These are phyloP conservation scores for Endotrypanum monterogeii DNA, from an alignment of 208 protist species.

Conservation along the genomic window DNA sequence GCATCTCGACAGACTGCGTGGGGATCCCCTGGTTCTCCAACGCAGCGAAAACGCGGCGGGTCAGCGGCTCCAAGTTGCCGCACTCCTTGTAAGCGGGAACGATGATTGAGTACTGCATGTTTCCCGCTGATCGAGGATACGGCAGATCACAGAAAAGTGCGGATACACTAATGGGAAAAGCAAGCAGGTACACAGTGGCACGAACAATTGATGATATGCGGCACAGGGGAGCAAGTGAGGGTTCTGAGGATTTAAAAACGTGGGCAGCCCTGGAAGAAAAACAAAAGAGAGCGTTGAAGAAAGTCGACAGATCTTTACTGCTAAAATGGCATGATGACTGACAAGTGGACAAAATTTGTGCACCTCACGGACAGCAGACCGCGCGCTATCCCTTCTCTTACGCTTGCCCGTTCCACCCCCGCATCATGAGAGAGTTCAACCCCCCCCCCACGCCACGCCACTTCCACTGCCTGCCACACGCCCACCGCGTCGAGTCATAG, in stretches of 20 bases:
- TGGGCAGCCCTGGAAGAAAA: too few relatives aligned
- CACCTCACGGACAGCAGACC: background rate
- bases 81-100: slow-evolving; percentile 89
- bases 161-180: too few relatives aligned
- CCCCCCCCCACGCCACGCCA: background rate
- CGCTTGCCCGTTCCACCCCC: background rate
- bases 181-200: background rate
- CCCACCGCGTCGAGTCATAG: background rate
- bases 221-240: background rate
- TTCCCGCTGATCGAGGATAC: background rate
- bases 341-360: background rate
- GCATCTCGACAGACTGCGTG: slow-evolving; percentile 57
- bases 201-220: background rate
- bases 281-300: background rate
- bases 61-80: slow-evolving; percentile 81
- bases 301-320: too few relatives aligned
- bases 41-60: slow-evolving; percentile 70
- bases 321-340: background rate
- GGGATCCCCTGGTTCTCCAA: slow-evolving; percentile 44
- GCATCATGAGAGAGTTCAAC: background rate
- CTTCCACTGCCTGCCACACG: background rate
- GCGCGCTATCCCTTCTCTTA: background rate
- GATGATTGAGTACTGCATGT: slow-evolving; percentile 72
- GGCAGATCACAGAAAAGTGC: background rate
- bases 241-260: background rate